Evolutionary conservation across 2,329 filamentous ascomycete species (phyloP).

Genomic region (Chaetomium globosum): DNA sequence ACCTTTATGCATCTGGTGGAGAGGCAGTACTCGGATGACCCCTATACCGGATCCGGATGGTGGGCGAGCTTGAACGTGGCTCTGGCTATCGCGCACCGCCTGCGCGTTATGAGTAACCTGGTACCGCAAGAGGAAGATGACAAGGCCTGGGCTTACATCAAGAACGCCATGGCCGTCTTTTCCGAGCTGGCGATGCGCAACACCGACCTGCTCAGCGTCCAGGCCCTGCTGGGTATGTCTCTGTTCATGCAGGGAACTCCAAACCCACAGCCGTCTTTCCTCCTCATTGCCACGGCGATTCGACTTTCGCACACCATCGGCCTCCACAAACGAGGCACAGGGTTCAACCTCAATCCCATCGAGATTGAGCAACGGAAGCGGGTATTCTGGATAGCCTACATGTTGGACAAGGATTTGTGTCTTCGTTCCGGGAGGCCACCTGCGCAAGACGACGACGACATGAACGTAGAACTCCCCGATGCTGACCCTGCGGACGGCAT

Average conservation of each 20-base stretch:
- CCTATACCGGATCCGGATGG: constrained; percentile 95
- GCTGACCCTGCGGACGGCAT: constrained; percentile 90
- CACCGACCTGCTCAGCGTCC: constrained; percentile 90
- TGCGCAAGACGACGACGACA: constrained; percentile 67
- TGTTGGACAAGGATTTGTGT: constrained; percentile 66
- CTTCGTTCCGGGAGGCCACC: constrained; percentile 62
- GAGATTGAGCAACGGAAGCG: constrained; percentile 85
- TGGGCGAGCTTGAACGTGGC: constrained; percentile 96
- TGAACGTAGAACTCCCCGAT: constrained; percentile 95
- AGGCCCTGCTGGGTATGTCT: constrained; percentile 89
- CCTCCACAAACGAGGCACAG: constrained; percentile 87
- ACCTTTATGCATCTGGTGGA: constrained; percentile 98
- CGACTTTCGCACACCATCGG: constrained; percentile 91
- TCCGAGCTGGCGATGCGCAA: constrained; percentile 94
- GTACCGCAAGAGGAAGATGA: constrained; percentile 89
- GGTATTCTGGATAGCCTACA: constrained; percentile 68
- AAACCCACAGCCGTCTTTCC: constrained; percentile 91
- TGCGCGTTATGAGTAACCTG: constrained; percentile 93
- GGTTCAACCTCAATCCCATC: constrained; percentile 89
- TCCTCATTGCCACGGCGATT: constrained; percentile 87
- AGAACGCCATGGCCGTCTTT: constrained; percentile 93
- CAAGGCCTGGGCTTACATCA: constrained; percentile 92
- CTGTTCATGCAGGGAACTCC: constrained; percentile 95
- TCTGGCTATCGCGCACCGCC: constrained; percentile 86
- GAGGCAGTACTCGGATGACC: constrained; percentile 87